Conservation (phyloP, 1,284 basidiomycete genomes). For the Ganoderma leucocontextum region DNA sequence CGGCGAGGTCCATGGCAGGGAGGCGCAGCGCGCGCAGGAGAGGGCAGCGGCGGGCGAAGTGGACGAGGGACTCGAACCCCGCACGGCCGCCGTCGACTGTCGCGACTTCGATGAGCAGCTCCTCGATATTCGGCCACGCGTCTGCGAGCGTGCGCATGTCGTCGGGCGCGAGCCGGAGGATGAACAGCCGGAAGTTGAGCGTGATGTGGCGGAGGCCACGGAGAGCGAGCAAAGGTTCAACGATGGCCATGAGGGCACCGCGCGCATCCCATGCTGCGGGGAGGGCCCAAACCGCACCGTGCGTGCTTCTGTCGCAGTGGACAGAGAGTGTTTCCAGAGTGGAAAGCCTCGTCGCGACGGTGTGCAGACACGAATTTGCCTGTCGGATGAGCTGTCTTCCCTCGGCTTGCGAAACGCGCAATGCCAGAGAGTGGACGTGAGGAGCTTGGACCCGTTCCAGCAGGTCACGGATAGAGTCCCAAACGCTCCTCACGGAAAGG, state of each 20-base stretch:
- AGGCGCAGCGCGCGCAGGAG: slow-evolving; percentile 5
- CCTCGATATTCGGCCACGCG: slow-evolving; percentile 12
- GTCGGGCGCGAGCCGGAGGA: background rate
- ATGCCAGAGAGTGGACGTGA: background rate
- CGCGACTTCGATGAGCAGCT: slow-evolving; percentile 1
- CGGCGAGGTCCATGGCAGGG: slow-evolving; percentile 10
- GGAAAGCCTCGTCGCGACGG: background rate
- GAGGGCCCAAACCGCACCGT: no score
- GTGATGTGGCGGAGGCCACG: background rate
- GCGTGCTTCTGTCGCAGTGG: no score
- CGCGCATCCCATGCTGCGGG: no score
- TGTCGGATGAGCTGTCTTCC: background rate
- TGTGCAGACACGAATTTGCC: background rate
- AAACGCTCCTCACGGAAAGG: background rate
- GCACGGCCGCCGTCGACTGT: slow-evolving; percentile 6
- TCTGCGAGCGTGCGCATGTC: slow-evolving; percentile 6
- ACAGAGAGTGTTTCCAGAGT: background rate
- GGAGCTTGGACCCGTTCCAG: background rate
- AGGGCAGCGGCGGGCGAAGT: slow-evolving; percentile 12
- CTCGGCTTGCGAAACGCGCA: background rate
- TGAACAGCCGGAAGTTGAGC: background rate
- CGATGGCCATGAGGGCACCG: background rate
- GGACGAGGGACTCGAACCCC: slow-evolving; percentile 11
- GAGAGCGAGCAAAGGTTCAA: slow-evolving; percentile 1
- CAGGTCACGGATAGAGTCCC: background rate